Percentiles rank a stretch among this genome's conserved stretches.
These are phyloP conservation scores for Seminavis robusta DNA, from an alignment of 108 stramenopile genomes.

Conservation along the genomic window DNA sequence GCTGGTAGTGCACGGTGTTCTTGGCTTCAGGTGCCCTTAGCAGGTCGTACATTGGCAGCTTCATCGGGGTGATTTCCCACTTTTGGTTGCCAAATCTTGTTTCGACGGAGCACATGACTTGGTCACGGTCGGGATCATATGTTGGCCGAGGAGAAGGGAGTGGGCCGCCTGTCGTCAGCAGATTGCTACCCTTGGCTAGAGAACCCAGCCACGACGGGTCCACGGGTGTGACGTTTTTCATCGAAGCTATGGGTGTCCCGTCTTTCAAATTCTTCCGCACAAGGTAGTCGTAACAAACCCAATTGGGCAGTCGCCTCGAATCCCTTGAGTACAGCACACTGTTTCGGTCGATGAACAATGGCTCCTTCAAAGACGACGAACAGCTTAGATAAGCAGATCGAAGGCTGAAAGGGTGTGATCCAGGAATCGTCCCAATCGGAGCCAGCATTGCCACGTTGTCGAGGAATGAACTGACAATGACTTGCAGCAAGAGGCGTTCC, in stretches of 20 bases:
- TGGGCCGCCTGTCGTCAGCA: slow-evolving; percentile 61
- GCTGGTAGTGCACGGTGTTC: slow-evolving; percentile 29
- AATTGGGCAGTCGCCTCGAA: slow-evolving; percentile 59
- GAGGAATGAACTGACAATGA: slow-evolving; percentile 69
- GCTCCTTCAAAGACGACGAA: slow-evolving; percentile 49
- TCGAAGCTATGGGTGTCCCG: slow-evolving; percentile 57
- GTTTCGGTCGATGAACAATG: slow-evolving; percentile 71
- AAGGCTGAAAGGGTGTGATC: slow-evolving; percentile 54
- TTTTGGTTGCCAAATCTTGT: slow-evolving; percentile 74
- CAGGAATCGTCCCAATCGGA: slow-evolving; percentile 55
- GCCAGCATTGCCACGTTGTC: slow-evolving; percentile 81
- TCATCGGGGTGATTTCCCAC: slow-evolving; percentile 78
- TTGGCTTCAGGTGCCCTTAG: slow-evolving; percentile 30
- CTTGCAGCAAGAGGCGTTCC: slow-evolving; percentile 55
- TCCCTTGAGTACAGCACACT: slow-evolving; percentile 66
- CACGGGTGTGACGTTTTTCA: slow-evolving; percentile 82
- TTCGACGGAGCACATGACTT: slow-evolving; percentile 68
- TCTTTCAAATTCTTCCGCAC: slow-evolving; percentile 65
- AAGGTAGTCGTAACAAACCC: slow-evolving; percentile 75
- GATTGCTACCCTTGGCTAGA: slow-evolving; percentile 61
- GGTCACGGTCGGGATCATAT: slow-evolving; percentile 67
- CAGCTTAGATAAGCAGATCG: slow-evolving; percentile 77
- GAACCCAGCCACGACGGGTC: slow-evolving; percentile 71
- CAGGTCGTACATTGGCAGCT: slow-evolving; percentile 52
- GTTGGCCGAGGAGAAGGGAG: slow-evolving; percentile 56